Base-by-base conservation (phyloP, 2,329 filamentous ascomycete genomes). In the Didymella exigua region DNA sequence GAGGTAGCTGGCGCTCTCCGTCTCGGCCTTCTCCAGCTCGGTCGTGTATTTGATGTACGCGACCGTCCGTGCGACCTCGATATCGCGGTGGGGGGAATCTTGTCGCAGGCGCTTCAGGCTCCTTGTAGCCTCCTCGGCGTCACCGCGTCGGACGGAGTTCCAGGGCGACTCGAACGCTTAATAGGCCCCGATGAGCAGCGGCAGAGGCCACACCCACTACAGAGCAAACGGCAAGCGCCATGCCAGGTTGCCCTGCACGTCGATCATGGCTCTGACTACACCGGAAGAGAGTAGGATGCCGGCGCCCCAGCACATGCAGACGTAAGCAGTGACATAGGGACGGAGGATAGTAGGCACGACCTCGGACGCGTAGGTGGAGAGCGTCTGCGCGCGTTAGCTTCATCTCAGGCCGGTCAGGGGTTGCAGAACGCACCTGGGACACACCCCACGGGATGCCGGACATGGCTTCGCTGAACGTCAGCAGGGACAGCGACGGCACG, bases 31-130 rank as follows among this genome's bases (percentile, higher is more conserved):
- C 9, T 26, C 24, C 24, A 26, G 5, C 9, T 26, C 24, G 24
- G 5, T 26, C 5, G 24, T 26, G 5, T 26, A 5, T 26, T 5
- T 9, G 5, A 26, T 26, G 5, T 5, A 5, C 5, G 24, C 24
- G 9, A 26, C 24, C 5, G 24, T 26, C n/a, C n/a, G n/a, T n/a
- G n/a, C n/a, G n/a, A n/a, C n/a, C n/a, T n/a, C n/a, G n/a, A n/a
- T n/a, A 86, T 82, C 79, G 91, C 89, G 73, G 91, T 82, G 34
- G 89, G 90, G 33, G 86, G 84, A 80, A 91, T 90, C 62, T 84
- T 82, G n/a, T 77, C 78, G 75, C 21, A 90, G 78, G 85, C 78
- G 40, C 77, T n/a, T 29, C 21, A 56, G 38, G 27, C 52, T 75
- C 76, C 88, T 88, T 31, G 87, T 88, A 29, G 60, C 54, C 26